These are phyloP conservation scores for Pulveroboletus sp. DNA, from an alignment of 768 basidiomycete species.

Conservation along the genomic window DNA sequence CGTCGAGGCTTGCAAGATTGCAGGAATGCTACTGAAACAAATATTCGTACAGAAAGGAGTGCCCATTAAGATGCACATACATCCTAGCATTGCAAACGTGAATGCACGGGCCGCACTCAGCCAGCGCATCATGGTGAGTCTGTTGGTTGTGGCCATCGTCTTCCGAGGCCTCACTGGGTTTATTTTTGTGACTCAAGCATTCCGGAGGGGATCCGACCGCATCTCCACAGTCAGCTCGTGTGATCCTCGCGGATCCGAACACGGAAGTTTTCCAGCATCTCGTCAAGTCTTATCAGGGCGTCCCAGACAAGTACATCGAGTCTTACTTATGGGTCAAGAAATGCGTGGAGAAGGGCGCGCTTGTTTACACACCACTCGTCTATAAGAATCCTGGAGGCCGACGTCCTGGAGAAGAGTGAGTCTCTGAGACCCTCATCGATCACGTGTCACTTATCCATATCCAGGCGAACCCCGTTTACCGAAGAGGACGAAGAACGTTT, in stretches of 20 bases:
- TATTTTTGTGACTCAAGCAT: slow-evolving; percentile 44
- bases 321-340: slow-evolving; percentile 83
- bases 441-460: background rate
- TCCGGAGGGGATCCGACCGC: slow-evolving; percentile 77
- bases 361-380: slow-evolving; percentile 69
- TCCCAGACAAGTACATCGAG: slow-evolving; percentile 72
- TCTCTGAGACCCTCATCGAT: background rate
- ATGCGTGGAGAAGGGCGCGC: slow-evolving; percentile 64
- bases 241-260: slow-evolving; percentile 77
- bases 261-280: slow-evolving; percentile 74
- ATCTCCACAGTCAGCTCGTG: slow-evolving; percentile 63
- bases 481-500: slow-evolving; percentile 72
- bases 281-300: slow-evolving; percentile 65
- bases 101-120: slow-evolving; percentile 65
- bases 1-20: slow-evolving; percentile 81
- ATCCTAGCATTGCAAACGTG: slow-evolving; percentile 74
- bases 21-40: slow-evolving; percentile 67
- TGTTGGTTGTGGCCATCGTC: slow-evolving; percentile 2
- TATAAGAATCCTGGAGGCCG: slow-evolving; percentile 84
- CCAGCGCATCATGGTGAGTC: slow-evolving; percentile 64
- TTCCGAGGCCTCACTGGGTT: background rate
- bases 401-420: slow-evolving; percentile 77
- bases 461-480: slow-evolving; percentile 73
- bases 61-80: slow-evolving; percentile 75
- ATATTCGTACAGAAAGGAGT: slow-evolving; percentile 65